phyloP scores from a whole-genome alignment of 2,329 filamentous ascomycete species.

The Trichoderma cornu-damae region DNA sequence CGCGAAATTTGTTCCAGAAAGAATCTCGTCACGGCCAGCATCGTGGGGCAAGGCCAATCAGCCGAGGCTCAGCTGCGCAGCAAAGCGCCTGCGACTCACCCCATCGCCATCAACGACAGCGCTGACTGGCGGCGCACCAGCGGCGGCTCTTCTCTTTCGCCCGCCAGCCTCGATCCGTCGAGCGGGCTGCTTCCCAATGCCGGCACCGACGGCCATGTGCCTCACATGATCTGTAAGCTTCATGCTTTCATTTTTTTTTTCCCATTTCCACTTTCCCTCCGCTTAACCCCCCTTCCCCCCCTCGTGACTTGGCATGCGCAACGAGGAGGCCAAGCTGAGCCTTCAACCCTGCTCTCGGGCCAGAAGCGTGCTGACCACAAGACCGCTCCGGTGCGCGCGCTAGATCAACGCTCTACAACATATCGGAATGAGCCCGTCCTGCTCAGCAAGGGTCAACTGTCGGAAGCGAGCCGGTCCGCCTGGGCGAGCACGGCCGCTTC shows the following conservation, averaged over 20 bases:
- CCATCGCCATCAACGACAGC: slow-evolving; percentile 31
- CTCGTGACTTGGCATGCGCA: slow-evolving; percentile 11
- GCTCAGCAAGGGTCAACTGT: slow-evolving; percentile 23
- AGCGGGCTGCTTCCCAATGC: slow-evolving; percentile 24
- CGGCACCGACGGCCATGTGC: slow-evolving; percentile 40
- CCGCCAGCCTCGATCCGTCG: slow-evolving; percentile 28
- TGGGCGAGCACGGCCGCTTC: slow-evolving; percentile 18
- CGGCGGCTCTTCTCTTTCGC: slow-evolving; percentile 32
- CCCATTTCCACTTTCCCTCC: slow-evolving; percentile 21
- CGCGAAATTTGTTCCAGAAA: slow-evolving; percentile 34
- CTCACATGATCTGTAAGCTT: slow-evolving; percentile 49
- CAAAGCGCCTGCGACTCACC: slow-evolving; percentile 34
- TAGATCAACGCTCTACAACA: slow-evolving; percentile 34
- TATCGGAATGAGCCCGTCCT: slow-evolving; percentile 33
- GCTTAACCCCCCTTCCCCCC: slow-evolving; percentile 18
- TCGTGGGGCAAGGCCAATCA: slow-evolving; percentile 32
- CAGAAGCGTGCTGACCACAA: slow-evolving; percentile 30
- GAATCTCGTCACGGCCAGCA: slow-evolving; percentile 38
- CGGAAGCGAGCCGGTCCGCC: slow-evolving; percentile 24
- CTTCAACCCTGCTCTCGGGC: background rate
- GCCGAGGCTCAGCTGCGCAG: slow-evolving; percentile 44
- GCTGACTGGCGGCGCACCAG: slow-evolving; percentile 38
- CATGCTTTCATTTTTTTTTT: slow-evolving; percentile 1
- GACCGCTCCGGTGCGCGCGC: slow-evolving; percentile 20
- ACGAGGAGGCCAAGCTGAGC: background rate